Conservation (phyloP, 2,329 filamentous ascomycete species). For the Onygenales sp. region DNA sequence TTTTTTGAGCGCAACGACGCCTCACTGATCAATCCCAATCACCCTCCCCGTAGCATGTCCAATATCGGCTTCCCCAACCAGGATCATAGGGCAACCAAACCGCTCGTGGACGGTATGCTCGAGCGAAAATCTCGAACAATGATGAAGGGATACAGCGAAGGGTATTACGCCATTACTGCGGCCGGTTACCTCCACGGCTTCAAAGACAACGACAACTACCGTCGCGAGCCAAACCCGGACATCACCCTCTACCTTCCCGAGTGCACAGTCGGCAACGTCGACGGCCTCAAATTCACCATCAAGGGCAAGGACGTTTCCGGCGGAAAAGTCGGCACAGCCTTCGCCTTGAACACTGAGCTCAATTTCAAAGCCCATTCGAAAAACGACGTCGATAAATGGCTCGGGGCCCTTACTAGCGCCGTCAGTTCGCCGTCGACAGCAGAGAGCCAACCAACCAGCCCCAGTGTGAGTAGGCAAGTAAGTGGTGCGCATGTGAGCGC, state of each 20-base stretch:
- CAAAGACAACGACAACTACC: slow-evolving; percentile 74
- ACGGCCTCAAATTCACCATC: slow-evolving; percentile 79
- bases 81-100: slow-evolving; percentile 66
- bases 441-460: not conserved
- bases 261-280: slow-evolving; percentile 62
- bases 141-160: slow-evolving; percentile 64
- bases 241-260: slow-evolving; percentile 88
- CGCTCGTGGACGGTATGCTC: slow-evolving; percentile 77
- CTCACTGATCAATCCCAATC: slow-evolving; percentile 67
- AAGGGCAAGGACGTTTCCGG: slow-evolving; percentile 89
- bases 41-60: slow-evolving; percentile 63
- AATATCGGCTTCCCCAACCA: slow-evolving; percentile 81
- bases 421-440: not conserved
- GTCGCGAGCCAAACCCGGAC: slow-evolving; percentile 57
- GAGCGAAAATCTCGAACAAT: slow-evolving; percentile 88
- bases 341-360: slow-evolving; percentile 70
- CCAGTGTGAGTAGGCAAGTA: not conserved
- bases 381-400: slow-evolving; percentile 73
- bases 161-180: slow-evolving; percentile 85
- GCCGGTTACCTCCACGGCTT: slow-evolving; percentile 90
- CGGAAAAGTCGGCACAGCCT: slow-evolving; percentile 65
- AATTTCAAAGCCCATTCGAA: slow-evolving; percentile 79
- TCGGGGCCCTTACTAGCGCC: slow-evolving; percentile 3
- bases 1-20: slow-evolving; percentile 65
- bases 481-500: not conserved